Base-by-base conservation (phyloP, 2,329 filamentous ascomycete species). In the Fusarium anguioides region DNA sequence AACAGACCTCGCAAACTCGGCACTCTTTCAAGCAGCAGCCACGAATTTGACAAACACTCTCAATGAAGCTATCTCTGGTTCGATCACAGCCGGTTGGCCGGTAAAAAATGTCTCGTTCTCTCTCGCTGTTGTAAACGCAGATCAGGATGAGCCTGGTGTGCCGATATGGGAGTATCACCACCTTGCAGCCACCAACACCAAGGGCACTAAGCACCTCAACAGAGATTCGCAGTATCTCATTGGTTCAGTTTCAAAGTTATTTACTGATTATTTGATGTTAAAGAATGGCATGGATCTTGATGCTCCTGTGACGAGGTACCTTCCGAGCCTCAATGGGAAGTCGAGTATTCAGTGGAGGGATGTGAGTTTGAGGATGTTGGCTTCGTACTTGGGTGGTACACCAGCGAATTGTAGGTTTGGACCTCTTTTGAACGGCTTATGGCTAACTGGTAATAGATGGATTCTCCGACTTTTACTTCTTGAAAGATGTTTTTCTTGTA, bases 151-250 rank as follows among this genome's bases (percentile, higher is more conserved):
- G 7, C 52, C 72, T 9, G 55, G 62, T 6, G 56, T 71, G 3
- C 76, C 77, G 3, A 24, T 81, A 8, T 83, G 79, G 79, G 77
- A 82, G 51, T 80, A 79, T 45, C 80, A 82, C 41, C 79, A 82
- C 45, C 73, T 79, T 2, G 75, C 75, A 5, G 51, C 71, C 3
- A 67, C 50, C 6, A 81, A 80, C 24, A 64, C 71, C 8, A 71
- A 75, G n/a, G 79, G 78, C 20, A 79, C 78, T 1, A 70, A 72
- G 24, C 10, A 70, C 1, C 36, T 80, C 1, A 61, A 75, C 20
- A 70, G 75, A 1, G 69, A 80, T 52, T 80, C 79, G 0, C 79
- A 82, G 64, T 82, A 81, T 37, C 71, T 81, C 5, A 75, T 82
- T 29, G 81, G 79, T 0, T 82, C 78, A 0, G 67, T 82, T 8